Evolutionary conservation across 192 early-diverging fungal species (phyloP).

Genomic region (Podila minutissima): DNA sequence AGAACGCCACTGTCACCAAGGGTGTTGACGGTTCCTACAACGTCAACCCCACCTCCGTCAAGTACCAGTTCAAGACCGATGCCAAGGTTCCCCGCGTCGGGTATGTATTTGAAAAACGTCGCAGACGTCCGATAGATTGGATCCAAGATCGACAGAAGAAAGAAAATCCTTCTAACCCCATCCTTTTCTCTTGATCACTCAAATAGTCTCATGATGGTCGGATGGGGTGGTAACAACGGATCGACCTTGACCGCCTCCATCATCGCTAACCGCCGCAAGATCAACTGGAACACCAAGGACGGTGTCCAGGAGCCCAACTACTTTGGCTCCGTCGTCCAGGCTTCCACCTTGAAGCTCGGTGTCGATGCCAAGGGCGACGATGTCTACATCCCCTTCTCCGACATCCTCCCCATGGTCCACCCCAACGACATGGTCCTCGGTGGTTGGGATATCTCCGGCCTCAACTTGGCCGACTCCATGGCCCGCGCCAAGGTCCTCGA

Average conservation of each 20-base stretch:
- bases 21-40: conserved; percentile 72
- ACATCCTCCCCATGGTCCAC: conserved; percentile 95
- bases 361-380: conserved; percentile 85
- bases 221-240: conserved; percentile 99
- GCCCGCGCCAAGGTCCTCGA: conserved; percentile 95
- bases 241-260: conserved; percentile 97
- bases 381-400: conserved; percentile 91
- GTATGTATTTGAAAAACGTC: conserved; percentile 55
- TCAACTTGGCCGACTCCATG: conserved; percentile 93
- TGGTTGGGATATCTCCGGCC: conserved; percentile 96
- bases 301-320: conserved; percentile 95
- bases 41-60: conserved; percentile 87
- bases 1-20: conserved; percentile 84
- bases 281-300: conserved; percentile 93
- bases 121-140: not conserved
- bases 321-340: conserved; percentile 96
- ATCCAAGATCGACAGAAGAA: not conserved
- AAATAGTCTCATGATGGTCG: conserved; percentile 95
- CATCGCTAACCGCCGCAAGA: conserved; percentile 89
- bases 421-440: conserved; percentile 98
- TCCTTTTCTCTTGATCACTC: not conserved
- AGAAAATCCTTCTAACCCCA: not conserved
- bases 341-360: conserved; percentile 96
- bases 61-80: conserved; percentile 92
- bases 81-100: conserved; percentile 84